Evolutionary conservation across 2,329 filamentous ascomycete species (phyloP), one percentile per base, ranked within the genome.

Genomic region (Aureobasidium sp.): DNA sequence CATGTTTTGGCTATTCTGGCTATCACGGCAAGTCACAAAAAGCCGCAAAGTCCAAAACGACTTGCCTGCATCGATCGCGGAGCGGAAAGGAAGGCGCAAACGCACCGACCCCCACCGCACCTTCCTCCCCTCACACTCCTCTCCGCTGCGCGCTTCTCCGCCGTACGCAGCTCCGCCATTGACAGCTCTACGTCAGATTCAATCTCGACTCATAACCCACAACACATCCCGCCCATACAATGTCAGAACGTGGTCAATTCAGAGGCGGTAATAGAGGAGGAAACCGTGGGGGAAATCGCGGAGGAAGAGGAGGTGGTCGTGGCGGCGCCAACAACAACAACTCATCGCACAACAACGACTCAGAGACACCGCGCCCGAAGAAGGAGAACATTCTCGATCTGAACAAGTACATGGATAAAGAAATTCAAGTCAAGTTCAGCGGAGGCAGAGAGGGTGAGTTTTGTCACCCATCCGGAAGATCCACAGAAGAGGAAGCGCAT

Each of bases 381-480:
- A 97, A 97, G 82, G 94, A 99, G 78, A 97, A 97, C 75, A 99
- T 99, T 70, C 84, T 99, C 60, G 93, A 99, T 73, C 77, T 99
- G 70, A 86, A 82, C 73, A 96, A 96, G 79, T 99, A 97, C 77
- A 91, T 96, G 88, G 91, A 99, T 76, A 96, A 97, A 84, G 84
- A 88, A 72, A 91, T 99, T 68, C 89, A 84, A 10, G 92, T 99
- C 73, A 97, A 97, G 78, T 97, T 99, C 76, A 97, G 91, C 72
- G 94, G 94, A 46, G 94, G 94, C 1, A 81, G 93, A 64, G 91
- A 97, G 81, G 90, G 91, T 94, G 73, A n/a, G 53, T 59, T 34
- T 34, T 34, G 32, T 34, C 6, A 8, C 32, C 32, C 32, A 34
- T 2, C 9, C 32, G 32, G 9, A 34, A 34, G 32, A 34, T 20